Evolutionary conservation across 139 green algal species (phyloP), one percentile per base, ranked within the genome.

Genomic region (Chlorella sp.): DNA sequence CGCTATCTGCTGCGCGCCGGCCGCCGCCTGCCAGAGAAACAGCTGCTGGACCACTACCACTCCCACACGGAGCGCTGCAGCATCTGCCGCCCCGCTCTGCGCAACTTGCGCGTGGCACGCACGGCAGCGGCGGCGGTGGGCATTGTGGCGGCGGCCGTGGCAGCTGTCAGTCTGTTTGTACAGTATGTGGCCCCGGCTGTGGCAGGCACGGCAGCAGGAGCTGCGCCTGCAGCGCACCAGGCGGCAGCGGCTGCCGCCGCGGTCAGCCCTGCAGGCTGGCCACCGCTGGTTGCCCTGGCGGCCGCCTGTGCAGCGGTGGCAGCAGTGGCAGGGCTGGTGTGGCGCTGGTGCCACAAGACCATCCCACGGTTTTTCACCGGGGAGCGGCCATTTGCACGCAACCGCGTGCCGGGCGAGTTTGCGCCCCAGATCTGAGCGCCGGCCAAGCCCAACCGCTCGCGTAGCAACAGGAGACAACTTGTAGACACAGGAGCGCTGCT

Each of bases 1-100:
- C 11, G 5, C 2, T 92, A 88, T 81, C 87, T 90, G 40, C 41
- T 69, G 34, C 22, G 43, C 32, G 85, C 82, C 17, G 82, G 82
- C 41, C 72, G 73, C 20, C 72, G 82, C 26, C 82, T 82, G 41
- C 43, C 36, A 8, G 44, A 75, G 19, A 40, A 64, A 17, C 38
- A 83, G 78, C 85, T 89, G 16, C 80, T 89, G n/a, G 85, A 89
- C 54, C 85, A 89, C 76, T 89, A 65, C 70, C 70, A 89, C 56
- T 41, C n/a, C 56, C 85, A 89, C 78, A 84, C 70, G 26, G 44
- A 82, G 69, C 67, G 40, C n/a, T 89, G 85, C 79, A n/a, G 6
- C 41, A 58, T 77, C 30, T 89, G 85, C 82, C 40, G 26, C 48
- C 51, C 56, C 1, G 78, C 78, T 8, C 68, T 84, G 54, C 62